Evolutionary conservation across 495 filamentous ascomycete genomes (phyloP), one percentile per base, ranked within the genome.

Genomic region (Aspergillus ostianus): DNA sequence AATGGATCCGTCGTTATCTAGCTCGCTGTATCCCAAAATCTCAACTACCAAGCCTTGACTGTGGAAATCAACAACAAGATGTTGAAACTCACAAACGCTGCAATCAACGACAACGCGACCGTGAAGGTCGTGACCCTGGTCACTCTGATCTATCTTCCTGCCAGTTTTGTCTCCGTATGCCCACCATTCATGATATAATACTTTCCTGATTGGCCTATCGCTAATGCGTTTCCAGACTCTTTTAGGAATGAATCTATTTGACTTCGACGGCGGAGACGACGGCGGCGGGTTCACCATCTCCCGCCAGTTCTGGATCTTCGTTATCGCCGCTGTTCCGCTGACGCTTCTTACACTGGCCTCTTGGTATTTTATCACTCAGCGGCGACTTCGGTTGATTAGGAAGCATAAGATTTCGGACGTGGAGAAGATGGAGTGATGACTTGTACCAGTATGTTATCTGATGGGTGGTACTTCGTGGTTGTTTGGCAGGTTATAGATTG

Each of bases 91-190:
- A 73, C 67, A 55, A 70, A 70, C 46, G 70, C 66, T 44, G 67
- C 71, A 12, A 64, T 75, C 7, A 63, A 74, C 23, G 69, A 77
- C 51, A 72, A 70, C 47, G 62, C 66, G 8, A 75, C 71, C 3
- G 68, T 73, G 53, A 67, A 63, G 36, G 72, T 75, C 27, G 68
- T 78, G n/a, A 78, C 75, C 1, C 67, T 73, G 0, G 62, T 78
- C 57, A 76, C 74, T 4, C 53, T 79, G 27, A 67, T 78, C 23
- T 78, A 79, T 59, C 55, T 79, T 9, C 74, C 75, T 8, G 71
- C 71, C 21, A 73, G 70, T 21, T 76, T 77, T 53, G 73, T 76
- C n/a, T 72, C 73, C 19, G 75, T 79, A 55, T 62, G 75, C 48
- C 23, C 6, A 47, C 17, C 68, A 20, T 18, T 64, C 7, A 21